Evolutionary conservation across 345 rosid species (phyloP).

Genomic region (Brassica napus): DNA sequence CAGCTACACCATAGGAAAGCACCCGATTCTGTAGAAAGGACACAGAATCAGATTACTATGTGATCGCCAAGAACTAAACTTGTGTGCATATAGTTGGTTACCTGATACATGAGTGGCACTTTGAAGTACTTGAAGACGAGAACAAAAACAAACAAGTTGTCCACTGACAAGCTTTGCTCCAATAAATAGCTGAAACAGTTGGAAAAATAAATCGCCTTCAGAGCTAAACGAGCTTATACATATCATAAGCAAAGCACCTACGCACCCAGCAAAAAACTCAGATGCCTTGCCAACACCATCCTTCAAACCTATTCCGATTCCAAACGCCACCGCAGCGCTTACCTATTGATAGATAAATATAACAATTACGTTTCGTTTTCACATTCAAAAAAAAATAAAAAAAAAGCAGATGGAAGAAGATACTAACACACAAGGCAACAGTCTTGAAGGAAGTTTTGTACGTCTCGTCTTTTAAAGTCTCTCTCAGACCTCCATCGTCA

Average conservation of each 20-base stretch:
- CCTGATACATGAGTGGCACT: constrained; percentile 91
- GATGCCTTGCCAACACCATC: constrained; percentile 85
- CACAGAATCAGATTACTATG: constrained; percentile 9
- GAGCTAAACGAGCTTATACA: background rate
- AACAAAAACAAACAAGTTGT: constrained; percentile 92
- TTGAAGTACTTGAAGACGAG: constrained; percentile 91
- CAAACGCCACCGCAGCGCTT: constrained; percentile 75
- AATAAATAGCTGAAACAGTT: constrained; percentile 70
- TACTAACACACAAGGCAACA: constrained; percentile 81
- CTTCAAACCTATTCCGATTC: constrained; percentile 71
- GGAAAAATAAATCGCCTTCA: background rate
- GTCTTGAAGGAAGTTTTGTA: constrained; percentile 63
- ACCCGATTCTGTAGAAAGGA: constrained; percentile 60
- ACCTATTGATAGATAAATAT: constrained; percentile 46
- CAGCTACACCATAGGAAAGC: constrained; percentile 88
- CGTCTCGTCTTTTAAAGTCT: constrained; percentile 42
- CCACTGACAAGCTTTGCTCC: constrained; percentile 98
- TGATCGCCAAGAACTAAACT: constrained; percentile 12
- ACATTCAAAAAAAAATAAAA: background rate
- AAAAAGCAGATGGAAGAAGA: constrained; percentile 14
- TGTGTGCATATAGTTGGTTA: constrained; percentile 30
- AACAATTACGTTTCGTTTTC: constrained; percentile 15
- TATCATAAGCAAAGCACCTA: background rate
- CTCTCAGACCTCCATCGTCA: constrained; percentile 22
- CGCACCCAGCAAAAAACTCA: constrained; percentile 91